Evolutionary conservation across 2,329 filamentous ascomycete genomes (phyloP), one percentile per base, ranked within the genome.

Genomic region (Fusarium brevicatenulatum): DNA sequence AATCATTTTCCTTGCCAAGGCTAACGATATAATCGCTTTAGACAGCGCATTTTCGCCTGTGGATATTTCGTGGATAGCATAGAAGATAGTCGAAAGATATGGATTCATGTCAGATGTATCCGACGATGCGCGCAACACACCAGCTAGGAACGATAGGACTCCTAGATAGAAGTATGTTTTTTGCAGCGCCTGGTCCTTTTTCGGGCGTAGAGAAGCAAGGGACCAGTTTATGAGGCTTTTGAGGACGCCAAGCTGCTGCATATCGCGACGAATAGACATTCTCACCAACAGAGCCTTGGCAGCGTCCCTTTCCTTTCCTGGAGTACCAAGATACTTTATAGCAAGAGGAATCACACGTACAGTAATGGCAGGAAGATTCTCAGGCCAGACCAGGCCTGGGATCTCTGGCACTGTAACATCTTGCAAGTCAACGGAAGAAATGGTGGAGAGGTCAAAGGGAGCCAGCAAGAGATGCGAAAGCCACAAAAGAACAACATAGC

Each of bases 401-500:
- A 89, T 83, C 6, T 71, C 73, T 1, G 84, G 82, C 8, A 83
- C 77, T 23, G 83, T 81, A 6, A 84, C 79, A 64, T 88, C 84
- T 37, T 88, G 86, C 23, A 85, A 80, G 36, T 87, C 85, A 4
- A 84, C 82, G 5, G 89, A 89, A 3, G 95, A 98, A 68, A 99
- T 95, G 5, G 93, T 95, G 5, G 91, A 88, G 58, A 99, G 85
- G 77, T 98, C 95, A 82, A 99, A 99, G 0, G 96, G 96, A 3
- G 94, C 94, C 37, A 95, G 87, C 65, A 95, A 86, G 21, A 96
- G 84, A 81, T 96, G 93, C 2, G 92, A 93, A 36, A 95, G 88
- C 96, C 96, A 99, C 15, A 97, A 86, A 9, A 98, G 85, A 47
- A 95, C 90, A 23, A 98, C 86, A 78, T 98, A 98, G 60, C 93